Evolutionary conservation across 1,284 basidiomycete genomes (phyloP).

Genomic region (Agaricales sp.): DNA sequence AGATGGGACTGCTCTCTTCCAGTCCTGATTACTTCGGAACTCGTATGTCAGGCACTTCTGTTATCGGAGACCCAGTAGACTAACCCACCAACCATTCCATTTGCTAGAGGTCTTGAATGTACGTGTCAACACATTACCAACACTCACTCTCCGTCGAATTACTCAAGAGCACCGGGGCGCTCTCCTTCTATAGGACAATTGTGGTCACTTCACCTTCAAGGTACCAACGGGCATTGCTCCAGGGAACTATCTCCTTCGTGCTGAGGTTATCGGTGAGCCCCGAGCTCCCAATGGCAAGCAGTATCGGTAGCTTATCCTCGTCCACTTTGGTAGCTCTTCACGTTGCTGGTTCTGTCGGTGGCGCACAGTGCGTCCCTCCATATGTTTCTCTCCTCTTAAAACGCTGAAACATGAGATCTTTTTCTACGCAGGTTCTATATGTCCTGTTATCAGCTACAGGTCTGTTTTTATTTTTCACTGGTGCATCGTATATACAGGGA

Average conservation of each 20-base stretch:
- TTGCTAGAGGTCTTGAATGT: neutral
- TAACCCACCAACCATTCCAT: too few species aligned
- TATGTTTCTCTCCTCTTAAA: neutral
- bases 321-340: constrained; percentile 5
- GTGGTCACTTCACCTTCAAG: neutral
- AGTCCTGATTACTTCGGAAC: constrained; percentile 1
- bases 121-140: neutral
- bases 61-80: too few species aligned
- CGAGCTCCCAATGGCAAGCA: neutral
- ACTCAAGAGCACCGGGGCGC: too few species aligned
- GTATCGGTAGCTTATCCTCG: neutral
- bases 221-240: constrained; percentile 4
- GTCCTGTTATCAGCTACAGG: constrained; percentile 26
- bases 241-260: constrained; percentile 6
- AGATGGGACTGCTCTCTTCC: neutral
- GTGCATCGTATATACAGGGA: neutral
- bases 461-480: constrained; percentile 11
- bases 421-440: constrained; percentile 25
- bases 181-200: constrained; percentile 1
- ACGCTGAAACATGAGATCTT: neutral
- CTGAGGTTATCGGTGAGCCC: constrained; percentile 5
- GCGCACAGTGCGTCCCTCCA: constrained; percentile 18
- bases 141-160: neutral
- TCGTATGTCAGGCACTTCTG: neutral
- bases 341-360: constrained; percentile 16